Evolutionary conservation across 2,329 filamentous ascomycete species (phyloP).

Genomic region (Colletotrichum lindemuthianum): DNA sequence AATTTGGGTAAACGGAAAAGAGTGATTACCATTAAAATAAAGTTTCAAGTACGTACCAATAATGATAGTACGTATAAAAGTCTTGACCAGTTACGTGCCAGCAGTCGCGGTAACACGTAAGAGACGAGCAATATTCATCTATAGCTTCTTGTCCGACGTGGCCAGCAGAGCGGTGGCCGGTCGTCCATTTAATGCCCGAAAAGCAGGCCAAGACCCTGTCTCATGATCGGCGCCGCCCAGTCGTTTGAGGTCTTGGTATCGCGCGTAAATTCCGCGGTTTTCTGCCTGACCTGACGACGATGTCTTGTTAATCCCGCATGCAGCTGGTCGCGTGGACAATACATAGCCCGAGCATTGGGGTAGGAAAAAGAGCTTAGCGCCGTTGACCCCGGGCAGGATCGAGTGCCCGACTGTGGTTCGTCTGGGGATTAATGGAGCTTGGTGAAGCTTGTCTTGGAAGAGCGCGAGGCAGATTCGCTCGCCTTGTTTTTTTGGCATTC

Average conservation of each 20-base stretch:
- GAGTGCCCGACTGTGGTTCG: not conserved
- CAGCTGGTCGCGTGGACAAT: slow-evolving; percentile 4
- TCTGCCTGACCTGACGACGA: not conserved
- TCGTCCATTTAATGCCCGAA: too few species aligned
- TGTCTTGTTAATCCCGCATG: slow-evolving; percentile 10
- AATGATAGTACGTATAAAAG: too few species aligned
- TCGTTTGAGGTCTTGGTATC: slow-evolving; percentile 1
- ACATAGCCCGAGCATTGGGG: not conserved
- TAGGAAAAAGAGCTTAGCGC: slow-evolving; percentile 19
- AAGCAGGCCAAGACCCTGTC: too few species aligned
- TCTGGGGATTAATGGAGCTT: not conserved
- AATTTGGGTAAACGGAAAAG: too few species aligned
- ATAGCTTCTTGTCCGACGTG: too few species aligned
- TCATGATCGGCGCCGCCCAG: not conserved
- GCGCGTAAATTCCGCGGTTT: slow-evolving; percentile 12
- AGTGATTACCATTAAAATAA: too few species aligned
- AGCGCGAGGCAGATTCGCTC: slow-evolving; percentile 22
- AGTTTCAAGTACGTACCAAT: too few species aligned
- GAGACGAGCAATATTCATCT: too few species aligned
- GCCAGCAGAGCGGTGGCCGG: too few species aligned
- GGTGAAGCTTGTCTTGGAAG: slow-evolving; percentile 1
- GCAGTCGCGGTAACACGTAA: too few species aligned
- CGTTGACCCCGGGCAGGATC: not conserved
- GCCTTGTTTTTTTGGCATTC: slow-evolving; percentile 5
- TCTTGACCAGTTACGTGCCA: too few species aligned